phyloP scores from a whole-genome alignment of 345 rosid genomes.

The Viola odorata region DNA sequence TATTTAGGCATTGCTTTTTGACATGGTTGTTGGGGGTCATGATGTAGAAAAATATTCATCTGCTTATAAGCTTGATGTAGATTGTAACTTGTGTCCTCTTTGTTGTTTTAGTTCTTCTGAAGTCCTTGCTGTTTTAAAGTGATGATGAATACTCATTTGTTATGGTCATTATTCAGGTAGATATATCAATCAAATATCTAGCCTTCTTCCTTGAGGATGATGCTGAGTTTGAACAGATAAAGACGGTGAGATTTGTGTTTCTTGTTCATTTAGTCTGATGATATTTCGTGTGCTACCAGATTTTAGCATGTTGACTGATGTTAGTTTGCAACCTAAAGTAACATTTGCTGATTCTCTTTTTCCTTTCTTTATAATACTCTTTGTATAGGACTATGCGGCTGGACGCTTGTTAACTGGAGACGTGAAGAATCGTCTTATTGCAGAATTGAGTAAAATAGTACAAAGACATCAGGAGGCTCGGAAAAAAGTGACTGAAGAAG shows the following conservation, averaged over 20 bases:
- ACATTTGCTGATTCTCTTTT: background rate
- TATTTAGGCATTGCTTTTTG: background rate
- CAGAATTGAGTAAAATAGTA: conserved; percentile 65
- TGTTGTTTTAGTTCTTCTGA: background rate
- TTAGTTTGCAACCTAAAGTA: background rate
- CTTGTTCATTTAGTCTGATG: background rate
- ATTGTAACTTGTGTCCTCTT: background rate
- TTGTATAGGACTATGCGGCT: conserved; percentile 61
- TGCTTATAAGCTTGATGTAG: background rate
- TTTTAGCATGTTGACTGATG: background rate
- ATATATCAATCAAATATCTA: conserved; percentile 75
- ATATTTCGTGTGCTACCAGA: background rate
- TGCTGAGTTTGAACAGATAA: conserved; percentile 72
- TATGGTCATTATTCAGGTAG: conserved; percentile 46
- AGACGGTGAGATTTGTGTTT: conserved; percentile 38
- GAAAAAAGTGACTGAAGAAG: conserved; percentile 82
- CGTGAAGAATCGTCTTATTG: conserved; percentile 65
- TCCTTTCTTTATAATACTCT: background rate
- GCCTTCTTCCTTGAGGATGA: conserved; percentile 83
- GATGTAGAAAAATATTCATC: background rate
- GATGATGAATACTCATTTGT: background rate
- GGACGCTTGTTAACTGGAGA: conserved; percentile 85
- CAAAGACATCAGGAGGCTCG: conserved; percentile 77
- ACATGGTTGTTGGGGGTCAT: background rate
- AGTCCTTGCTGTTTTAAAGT: background rate